A percentile compares a stretch with the other conserved stretches of the same genome.
Conservation (phyloP, 2,329 filamentous ascomycete genomes). For the Alternaria brassicicola region DNA sequence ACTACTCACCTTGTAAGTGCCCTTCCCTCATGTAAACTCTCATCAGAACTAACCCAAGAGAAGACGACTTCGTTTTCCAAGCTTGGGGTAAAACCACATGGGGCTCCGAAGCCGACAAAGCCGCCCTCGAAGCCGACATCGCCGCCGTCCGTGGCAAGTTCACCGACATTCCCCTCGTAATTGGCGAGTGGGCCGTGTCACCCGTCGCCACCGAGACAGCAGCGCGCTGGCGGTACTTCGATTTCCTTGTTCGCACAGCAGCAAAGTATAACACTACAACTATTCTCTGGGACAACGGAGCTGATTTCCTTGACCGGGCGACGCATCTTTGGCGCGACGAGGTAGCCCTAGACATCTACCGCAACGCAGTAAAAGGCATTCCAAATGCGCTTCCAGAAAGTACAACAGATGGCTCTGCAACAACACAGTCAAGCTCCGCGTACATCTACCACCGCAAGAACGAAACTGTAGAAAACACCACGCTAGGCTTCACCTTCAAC, state of each 20-base stretch:
- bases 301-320: slow-evolving; percentile 60
- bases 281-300: slow-evolving; percentile 66
- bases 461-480: slow-evolving; percentile 51
- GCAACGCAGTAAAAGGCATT: slow-evolving; percentile 52
- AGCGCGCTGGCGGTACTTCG: slow-evolving; percentile 64
- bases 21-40: too few species aligned
- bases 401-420: slow-evolving; percentile 56
- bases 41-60: neutral
- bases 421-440: slow-evolving; percentile 58
- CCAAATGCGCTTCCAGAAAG: slow-evolving; percentile 60
- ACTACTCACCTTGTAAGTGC: slow-evolving; percentile 63
- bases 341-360: slow-evolving; percentile 56
- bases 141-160: slow-evolving; percentile 61
- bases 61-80: slow-evolving; percentile 48
- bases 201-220: slow-evolving; percentile 59
- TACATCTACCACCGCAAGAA: slow-evolving; percentile 61
- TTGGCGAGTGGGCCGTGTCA: slow-evolving; percentile 64
- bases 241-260: slow-evolving; percentile 59
- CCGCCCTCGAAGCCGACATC: slow-evolving; percentile 58
- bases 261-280: slow-evolving; percentile 58
- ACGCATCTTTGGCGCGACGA: slow-evolving; percentile 59
- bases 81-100: slow-evolving; percentile 66
- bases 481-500: slow-evolving; percentile 60
- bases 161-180: slow-evolving; percentile 60
- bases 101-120: slow-evolving; percentile 62